Conservation (phyloP, 768 basidiomycete genomes). For the Zangia roseola region DNA sequence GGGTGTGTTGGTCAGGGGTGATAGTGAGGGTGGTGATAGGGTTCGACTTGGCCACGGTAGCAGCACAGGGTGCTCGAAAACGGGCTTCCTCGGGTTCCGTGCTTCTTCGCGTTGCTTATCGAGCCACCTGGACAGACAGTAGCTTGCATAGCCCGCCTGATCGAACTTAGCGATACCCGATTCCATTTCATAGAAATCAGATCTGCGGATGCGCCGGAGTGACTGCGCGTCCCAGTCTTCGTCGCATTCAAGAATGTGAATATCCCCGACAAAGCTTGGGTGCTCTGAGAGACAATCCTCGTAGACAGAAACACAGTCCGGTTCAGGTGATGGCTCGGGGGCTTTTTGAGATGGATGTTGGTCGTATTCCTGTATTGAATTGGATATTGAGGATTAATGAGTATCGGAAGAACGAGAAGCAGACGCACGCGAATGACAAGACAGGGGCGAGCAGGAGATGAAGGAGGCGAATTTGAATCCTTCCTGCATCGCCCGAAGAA, state of each 20-base stretch:
- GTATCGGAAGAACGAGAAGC: not conserved
- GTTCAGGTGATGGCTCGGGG: conserved; percentile 1
- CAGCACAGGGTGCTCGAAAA: conserved; percentile 20
- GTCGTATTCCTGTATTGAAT: conserved; percentile 13
- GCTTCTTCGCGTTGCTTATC: conserved; percentile 29
- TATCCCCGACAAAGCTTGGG: conserved; percentile 17
- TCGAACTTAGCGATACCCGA: conserved; percentile 28
- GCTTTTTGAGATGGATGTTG: not conserved
- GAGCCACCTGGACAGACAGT: conserved; percentile 26
- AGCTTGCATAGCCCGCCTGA: conserved; percentile 21
- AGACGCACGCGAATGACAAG: conserved; percentile 25
- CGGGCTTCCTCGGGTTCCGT: conserved; percentile 14
- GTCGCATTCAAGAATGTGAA: conserved; percentile 17
- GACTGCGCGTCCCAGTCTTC: conserved; percentile 7
- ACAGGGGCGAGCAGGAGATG: conserved; percentile 27
- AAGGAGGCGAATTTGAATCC: conserved; percentile 12
- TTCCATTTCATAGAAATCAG: conserved; percentile 31
- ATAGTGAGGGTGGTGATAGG: conserved; percentile 12
- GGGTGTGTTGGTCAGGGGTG: not conserved
- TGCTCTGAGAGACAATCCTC: conserved; percentile 29
- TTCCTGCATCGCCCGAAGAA: conserved; percentile 18
- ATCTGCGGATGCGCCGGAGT: conserved; percentile 9
- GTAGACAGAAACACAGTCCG: conserved; percentile 25
- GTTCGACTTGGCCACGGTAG: conserved; percentile 20
- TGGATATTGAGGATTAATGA: not conserved